A percentile compares a stretch with the other conserved stretches of the same genome.
Conservation (phyloP, 495 filamentous ascomycete species). For the Penicillium chermesinum region DNA sequence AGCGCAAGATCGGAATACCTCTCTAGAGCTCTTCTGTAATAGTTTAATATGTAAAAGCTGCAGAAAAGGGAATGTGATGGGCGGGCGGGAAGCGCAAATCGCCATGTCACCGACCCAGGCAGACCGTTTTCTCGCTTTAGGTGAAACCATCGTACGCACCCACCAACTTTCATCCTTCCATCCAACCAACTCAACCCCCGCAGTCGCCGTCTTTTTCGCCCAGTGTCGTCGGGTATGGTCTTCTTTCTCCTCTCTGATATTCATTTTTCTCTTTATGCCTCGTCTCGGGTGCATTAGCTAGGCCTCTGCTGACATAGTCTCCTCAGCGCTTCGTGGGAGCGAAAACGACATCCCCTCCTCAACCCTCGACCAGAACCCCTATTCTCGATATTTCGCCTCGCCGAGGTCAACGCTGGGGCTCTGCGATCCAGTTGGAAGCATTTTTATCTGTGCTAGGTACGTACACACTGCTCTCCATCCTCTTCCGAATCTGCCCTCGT, state of each 20-base stretch:
- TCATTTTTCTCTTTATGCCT: not conserved
- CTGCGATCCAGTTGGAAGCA: conserved; percentile 29
- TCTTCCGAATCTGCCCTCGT: conserved; percentile 37
- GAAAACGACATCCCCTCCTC: conserved; percentile 28
- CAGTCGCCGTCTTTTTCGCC: conserved; percentile 10
- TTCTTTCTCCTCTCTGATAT: conserved; percentile 10
- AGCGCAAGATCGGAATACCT: not conserved
- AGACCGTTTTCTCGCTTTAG: conserved; percentile 39
- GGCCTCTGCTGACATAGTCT: conserved; percentile 41
- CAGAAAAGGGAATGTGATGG: conserved; percentile 20
- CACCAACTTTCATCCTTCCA: conserved; percentile 24
- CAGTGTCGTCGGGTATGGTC: conserved; percentile 16
- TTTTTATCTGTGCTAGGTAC: conserved; percentile 31
- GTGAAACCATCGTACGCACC: conserved; percentile 43
- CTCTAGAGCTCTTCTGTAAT: not conserved
- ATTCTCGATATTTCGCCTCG: conserved; percentile 20
- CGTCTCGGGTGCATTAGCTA: conserved; percentile 18
- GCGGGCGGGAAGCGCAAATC: conserved; percentile 28
- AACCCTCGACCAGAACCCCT: conserved; percentile 18
- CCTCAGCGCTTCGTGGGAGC: conserved; percentile 39
- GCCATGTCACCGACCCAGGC: conserved; percentile 38
- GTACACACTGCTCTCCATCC: conserved; percentile 35
- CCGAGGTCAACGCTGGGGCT: conserved; percentile 14
- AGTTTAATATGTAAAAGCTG: not conserved
- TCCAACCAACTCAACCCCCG: conserved; percentile 8